Evolutionary conservation across 2,329 filamentous ascomycete species (phyloP), one percentile per base, ranked within the genome.

Genomic region (Penicillium capsulatum): DNA sequence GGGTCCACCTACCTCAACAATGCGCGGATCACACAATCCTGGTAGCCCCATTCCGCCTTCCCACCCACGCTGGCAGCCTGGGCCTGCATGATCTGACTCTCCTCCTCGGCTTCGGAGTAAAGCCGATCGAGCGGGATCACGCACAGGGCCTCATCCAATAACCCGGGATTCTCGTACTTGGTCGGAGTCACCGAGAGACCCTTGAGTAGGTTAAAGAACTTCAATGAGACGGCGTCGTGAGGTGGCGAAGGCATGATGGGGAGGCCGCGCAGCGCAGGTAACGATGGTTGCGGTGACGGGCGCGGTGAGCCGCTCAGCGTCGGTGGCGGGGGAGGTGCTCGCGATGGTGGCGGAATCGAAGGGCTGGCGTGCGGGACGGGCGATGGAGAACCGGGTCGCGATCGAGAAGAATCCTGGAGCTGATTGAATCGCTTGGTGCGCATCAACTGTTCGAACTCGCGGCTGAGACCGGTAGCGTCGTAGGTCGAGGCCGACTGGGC

Each of bases 141-240:
- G 46, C 86, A 80, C 13, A 98, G 71, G 3, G 91, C 92, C 64
- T 97, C 91, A 61, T 98, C 92, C 36, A 98, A 72, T 8, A 97
- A 71, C 24, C 92, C 92, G 0, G 92, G 91, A 65, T 98, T 97
- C 67, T 98, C 92, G 70, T 94, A 98, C 63, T 91, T 92, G 14
- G 83, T 85, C 13, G 92, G 92, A 31, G 89, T 95, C 43, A 85
- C 76, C 11, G 91, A 95, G 14, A 97, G 70, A 14, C 86, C 88
- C 51, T 94, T 78, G 31, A 97, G 76, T 45, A 94, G 77, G 66
- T 84, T 94, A 54, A 84, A 77, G 55, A 90, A 89, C 54, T 86
- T 86, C 45, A 85, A 74, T 1, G 83, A 85, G 14, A 77, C 73
- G 39, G 76, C 69, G 63, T 91, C 85, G 57, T 79, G 73, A 5